Conservation (phyloP, 768 basidiomycete species). For the Pulveroboletus sp. region DNA sequence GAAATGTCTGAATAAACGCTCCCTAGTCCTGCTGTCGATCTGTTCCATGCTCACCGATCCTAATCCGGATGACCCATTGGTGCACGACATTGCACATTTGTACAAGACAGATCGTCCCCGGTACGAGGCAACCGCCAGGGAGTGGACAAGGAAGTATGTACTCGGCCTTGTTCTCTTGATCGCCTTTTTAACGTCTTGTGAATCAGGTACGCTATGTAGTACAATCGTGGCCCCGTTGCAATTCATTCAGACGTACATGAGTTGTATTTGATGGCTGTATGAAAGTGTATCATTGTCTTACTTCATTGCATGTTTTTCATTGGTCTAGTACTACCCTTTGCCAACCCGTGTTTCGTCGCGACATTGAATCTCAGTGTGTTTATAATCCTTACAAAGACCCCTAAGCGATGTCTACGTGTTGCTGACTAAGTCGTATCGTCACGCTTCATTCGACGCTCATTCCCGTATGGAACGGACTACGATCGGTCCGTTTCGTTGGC, state of each 20-base stretch:
- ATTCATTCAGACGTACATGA: slow-evolving; percentile 21
- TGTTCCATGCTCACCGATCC: slow-evolving; percentile 99
- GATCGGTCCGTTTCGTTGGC: background rate
- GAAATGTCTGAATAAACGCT: slow-evolving; percentile 2
- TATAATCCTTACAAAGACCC: slow-evolving; percentile 1
- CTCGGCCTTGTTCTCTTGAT: background rate
- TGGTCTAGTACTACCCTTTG: slow-evolving; percentile 34
- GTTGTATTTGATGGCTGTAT: slow-evolving; percentile 32
- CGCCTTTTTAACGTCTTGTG: slow-evolving; percentile 1
- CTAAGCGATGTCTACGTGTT: background rate
- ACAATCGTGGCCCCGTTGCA: slow-evolving; percentile 23
- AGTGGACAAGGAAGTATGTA: slow-evolving; percentile 98
- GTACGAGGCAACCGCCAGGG: slow-evolving; percentile 96
- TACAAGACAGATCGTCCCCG: slow-evolving; percentile 99
- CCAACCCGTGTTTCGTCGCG: slow-evolving; percentile 14
- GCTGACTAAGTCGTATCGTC: slow-evolving; percentile 1
- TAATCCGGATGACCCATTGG: slow-evolving; percentile 98
- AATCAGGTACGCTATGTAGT: slow-evolving; percentile 54
- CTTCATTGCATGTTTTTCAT: slow-evolving; percentile 28
- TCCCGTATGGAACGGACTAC: background rate
- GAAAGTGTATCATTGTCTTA: slow-evolving; percentile 33
- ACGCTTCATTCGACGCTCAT: background rate
- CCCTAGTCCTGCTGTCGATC: slow-evolving; percentile 88
- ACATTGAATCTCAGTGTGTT: slow-evolving; percentile 19
- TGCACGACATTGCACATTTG: slow-evolving; percentile 96